Percentiles rank a stretch among this genome's conserved stretches.
Conservation (phyloP, 2,329 filamentous ascomycete species). For the Ceratocystis harringtonii region DNA sequence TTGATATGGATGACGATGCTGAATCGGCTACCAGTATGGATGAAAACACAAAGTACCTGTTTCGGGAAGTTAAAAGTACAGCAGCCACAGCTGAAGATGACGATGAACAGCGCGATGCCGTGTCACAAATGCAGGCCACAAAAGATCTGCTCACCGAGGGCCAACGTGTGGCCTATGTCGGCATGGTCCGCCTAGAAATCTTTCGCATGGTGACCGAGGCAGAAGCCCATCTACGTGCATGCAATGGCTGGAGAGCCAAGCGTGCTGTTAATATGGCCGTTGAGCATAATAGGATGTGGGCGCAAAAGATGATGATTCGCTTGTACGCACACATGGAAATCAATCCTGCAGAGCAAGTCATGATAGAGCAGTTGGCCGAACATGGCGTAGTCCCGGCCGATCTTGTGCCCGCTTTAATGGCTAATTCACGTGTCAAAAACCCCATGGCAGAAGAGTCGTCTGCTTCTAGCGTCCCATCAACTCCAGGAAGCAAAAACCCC, state of each 20-base stretch:
- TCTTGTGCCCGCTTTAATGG: constrained; percentile 72
- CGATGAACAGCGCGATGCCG: constrained; percentile 70
- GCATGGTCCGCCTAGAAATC: constrained; percentile 68
- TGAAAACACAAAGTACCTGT: constrained; percentile 91
- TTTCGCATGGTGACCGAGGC: constrained; percentile 59
- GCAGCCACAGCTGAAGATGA: constrained; percentile 51
- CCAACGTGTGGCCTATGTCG: constrained; percentile 91
- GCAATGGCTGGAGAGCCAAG: constrained; percentile 47
- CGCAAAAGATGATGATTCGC: constrained; percentile 94
- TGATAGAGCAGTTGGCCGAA: constrained; percentile 93
- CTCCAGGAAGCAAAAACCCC: constrained; percentile 11
- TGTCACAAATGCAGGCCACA: constrained; percentile 86
- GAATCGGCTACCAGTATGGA: constrained; percentile 92
- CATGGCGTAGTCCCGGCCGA: constrained; percentile 80
- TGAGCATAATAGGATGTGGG: constrained; percentile 86
- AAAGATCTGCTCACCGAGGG: constrained; percentile 92
- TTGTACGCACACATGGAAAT: constrained; percentile 96
- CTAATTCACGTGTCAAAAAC: constrained; percentile 84
- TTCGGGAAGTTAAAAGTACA: constrained; percentile 54
- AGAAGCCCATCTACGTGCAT: constrained; percentile 27
- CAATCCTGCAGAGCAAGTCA: constrained; percentile 76
- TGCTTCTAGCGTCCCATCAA: constrained; percentile 9
- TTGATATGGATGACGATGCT: constrained; percentile 89
- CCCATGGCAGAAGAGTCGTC: constrained; percentile 49
- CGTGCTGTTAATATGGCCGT: constrained; percentile 54